Evolutionary conservation across 2,329 filamentous ascomycete species (phyloP).

Genomic region (Simplicillium aogashimaense): DNA sequence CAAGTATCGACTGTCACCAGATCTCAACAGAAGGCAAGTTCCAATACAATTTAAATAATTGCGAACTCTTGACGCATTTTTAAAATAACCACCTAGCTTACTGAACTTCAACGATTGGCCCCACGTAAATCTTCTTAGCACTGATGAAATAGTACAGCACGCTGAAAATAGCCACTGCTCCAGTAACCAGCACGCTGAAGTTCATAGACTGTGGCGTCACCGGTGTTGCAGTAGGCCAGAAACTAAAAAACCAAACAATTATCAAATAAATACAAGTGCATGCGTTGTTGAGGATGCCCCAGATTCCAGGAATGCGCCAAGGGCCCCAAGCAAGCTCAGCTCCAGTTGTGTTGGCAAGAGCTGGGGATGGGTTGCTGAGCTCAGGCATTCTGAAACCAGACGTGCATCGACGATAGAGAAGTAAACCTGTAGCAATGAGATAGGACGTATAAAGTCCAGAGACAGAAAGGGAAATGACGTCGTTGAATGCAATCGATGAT

Average conservation of each 20-base stretch:
- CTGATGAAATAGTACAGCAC: constrained; percentile 33
- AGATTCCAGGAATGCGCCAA: constrained; percentile 38
- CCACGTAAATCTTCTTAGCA: constrained; percentile 32
- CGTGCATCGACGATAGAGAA: too few species aligned
- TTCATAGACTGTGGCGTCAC: constrained; percentile 30
- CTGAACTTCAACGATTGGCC: constrained; percentile 28
- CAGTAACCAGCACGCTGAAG: constrained; percentile 34
- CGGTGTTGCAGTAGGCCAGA: constrained; percentile 35
- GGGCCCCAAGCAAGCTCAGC: constrained; percentile 37
- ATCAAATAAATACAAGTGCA: constrained; percentile 42
- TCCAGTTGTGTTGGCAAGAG: constrained; percentile 15
- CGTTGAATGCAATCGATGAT: constrained; percentile 17
- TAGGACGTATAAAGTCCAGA: constrained; percentile 19
- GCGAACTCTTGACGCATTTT: too few species aligned
- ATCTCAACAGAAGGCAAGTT: too few species aligned
- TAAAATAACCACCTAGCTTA: too few species aligned
- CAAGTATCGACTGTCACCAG: too few species aligned
- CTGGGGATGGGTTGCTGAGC: constrained; percentile 12
- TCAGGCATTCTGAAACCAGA: constrained; percentile 15
- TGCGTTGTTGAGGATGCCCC: constrained; percentile 44
- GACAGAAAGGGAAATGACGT: constrained; percentile 18
- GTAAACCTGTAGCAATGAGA: constrained; percentile 16
- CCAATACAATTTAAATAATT: too few species aligned
- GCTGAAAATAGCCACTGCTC: constrained; percentile 29
- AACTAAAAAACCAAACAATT: constrained; percentile 47